Conservation (phyloP, 495 filamentous ascomycete species). For the Rostrohypoxylon terebratum region DNA sequence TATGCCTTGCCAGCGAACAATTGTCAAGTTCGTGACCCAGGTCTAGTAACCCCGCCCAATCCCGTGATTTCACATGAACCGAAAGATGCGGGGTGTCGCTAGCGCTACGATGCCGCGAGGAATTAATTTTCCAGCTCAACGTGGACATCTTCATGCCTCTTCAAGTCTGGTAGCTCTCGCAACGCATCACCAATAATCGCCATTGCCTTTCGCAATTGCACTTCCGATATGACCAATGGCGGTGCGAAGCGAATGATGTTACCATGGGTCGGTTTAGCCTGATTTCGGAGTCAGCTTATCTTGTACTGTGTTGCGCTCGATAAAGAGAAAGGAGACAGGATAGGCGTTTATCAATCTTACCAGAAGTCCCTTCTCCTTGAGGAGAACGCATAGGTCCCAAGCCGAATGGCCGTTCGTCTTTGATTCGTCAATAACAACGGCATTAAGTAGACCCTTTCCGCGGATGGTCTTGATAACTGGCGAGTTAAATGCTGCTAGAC, state of each 20-base stretch:
- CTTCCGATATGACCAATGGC: constrained; percentile 85
- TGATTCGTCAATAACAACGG: constrained; percentile 94
- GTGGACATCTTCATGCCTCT: constrained; percentile 48
- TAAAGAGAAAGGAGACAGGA: constrained; percentile 17
- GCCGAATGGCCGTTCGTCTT: constrained; percentile 85
- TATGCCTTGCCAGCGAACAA: constrained; percentile 40
- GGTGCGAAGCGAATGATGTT: constrained; percentile 98
- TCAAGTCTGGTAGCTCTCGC: constrained; percentile 64
- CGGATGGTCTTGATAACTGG: constrained; percentile 86
- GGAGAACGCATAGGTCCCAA: constrained; percentile 96
- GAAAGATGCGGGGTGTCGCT: constrained; percentile 36
- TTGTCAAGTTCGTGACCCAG: constrained; percentile 22
- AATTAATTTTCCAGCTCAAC: constrained; percentile 48
- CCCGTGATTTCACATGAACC: constrained; percentile 26
- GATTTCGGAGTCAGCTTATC: constrained; percentile 51
- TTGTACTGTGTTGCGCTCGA: constrained; percentile 24
- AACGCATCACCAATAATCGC: constrained; percentile 81
- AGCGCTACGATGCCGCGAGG: constrained; percentile 21
- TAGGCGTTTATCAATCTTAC: constrained; percentile 61
- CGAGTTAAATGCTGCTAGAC: constrained; percentile 74
- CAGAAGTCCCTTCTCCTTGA: constrained; percentile 95
- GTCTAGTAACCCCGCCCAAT: constrained; percentile 18
- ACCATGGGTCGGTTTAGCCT: constrained; percentile 98
- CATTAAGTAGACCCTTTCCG: constrained; percentile 95
- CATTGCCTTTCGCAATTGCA: constrained; percentile 82